These are phyloP conservation scores for Miscanthus lutarioriparius DNA, from an alignment of 176 grass and related monocot genomes.

Conservation along the genomic window DNA sequence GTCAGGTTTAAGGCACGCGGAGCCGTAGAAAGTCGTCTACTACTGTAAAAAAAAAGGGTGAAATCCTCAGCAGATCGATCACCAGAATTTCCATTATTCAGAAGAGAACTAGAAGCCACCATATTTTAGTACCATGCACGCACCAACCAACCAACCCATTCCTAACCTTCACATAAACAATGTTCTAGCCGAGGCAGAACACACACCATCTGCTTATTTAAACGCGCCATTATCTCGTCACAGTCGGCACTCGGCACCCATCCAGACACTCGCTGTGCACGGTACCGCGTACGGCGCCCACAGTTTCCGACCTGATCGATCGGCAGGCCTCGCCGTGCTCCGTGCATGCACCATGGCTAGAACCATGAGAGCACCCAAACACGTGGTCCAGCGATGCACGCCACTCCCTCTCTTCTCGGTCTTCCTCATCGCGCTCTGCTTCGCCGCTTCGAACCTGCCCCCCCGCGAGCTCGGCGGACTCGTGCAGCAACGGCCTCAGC, in stretches of 20 bases:
- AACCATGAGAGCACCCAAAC: not conserved
- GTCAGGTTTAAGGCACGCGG: too few relatives aligned
- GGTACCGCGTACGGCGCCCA: not conserved
- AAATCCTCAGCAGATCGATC: too few relatives aligned
- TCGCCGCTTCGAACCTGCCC: not conserved
- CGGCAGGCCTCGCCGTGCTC: not conserved
- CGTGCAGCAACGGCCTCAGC: constrained; percentile 35
- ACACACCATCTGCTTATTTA: constrained; percentile 27
- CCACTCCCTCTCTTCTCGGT: not conserved
- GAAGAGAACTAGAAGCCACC: not conserved
- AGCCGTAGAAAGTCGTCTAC: too few relatives aligned
- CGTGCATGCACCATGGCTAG: not conserved
- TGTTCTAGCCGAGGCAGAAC: not conserved
- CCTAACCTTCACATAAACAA: not conserved
- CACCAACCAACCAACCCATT: constrained; percentile 8
- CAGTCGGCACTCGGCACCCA: not conserved
- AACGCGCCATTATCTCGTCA: not conserved
- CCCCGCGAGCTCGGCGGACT: constrained; percentile 31
- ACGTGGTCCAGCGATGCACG: not conserved
- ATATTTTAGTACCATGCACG: constrained; percentile 2
- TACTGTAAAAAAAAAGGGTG: too few relatives aligned
- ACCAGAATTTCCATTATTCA: not conserved
- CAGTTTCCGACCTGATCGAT: not conserved
- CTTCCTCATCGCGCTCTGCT: constrained; percentile 6
- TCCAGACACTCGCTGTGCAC: not conserved